Percentiles rank a stretch among this genome's conserved stretches.
These are phyloP conservation scores for Paraurostyla sp. DNA, from an alignment of 73 alveolate species.

Conservation along the genomic window DNA sequence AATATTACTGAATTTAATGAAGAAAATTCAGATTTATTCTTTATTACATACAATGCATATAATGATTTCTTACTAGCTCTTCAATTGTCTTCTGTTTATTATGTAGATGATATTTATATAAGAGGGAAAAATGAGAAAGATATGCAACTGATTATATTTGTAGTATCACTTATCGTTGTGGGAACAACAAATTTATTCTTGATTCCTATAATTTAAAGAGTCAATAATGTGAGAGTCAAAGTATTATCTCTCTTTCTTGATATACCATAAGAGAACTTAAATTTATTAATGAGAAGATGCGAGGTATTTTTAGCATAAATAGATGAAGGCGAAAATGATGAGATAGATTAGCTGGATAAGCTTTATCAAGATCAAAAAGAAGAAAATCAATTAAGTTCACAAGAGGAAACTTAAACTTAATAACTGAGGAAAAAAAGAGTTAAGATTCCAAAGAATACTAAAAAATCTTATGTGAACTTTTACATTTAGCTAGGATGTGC, in stretches of 20 bases:
- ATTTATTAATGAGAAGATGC: conserved; percentile 6
- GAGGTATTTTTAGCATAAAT: background rate
- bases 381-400: background rate
- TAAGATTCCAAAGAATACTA: conserved; percentile 34
- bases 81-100: conserved; percentile 16
- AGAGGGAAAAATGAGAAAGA: background rate
- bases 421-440: background rate
- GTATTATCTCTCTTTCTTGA: conserved; percentile 44
- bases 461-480: background rate
- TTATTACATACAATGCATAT: conserved; percentile 42
- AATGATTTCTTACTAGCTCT: conserved; percentile 47
- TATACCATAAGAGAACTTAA: conserved; percentile 25
- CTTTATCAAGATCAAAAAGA: background rate
- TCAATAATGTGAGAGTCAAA: conserved; percentile 16
- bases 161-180: conserved; percentile 11
- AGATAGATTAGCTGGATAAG: background rate
- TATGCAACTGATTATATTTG: conserved; percentile 5
- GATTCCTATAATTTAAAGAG: conserved; percentile 19
- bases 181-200: background rate
- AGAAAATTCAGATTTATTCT: conserved; percentile 35
- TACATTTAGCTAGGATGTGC: background rate
- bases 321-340: conserved; percentile 29
- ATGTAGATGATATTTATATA: background rate
- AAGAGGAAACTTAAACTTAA: background rate
- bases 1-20: background rate